Conservation (phyloP, 208 protist genomes). For the Crithidia thermophila region DNA sequence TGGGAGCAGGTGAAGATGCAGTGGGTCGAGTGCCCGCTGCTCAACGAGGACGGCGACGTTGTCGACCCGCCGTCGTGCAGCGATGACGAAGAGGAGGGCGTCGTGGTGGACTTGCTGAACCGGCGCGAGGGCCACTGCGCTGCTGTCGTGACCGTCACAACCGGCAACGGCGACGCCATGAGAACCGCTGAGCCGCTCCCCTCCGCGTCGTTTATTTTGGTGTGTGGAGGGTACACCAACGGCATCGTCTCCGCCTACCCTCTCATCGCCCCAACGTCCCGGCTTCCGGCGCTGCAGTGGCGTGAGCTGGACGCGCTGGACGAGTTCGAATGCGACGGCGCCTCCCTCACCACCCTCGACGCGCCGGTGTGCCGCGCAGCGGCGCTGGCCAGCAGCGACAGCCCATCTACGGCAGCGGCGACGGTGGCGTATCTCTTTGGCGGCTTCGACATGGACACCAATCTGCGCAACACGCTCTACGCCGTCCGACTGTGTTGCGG, state of each 20-base stretch:
- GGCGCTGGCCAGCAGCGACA: neutral
- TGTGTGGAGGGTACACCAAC: slow-evolving; percentile 65
- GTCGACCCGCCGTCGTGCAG: slow-evolving; percentile 23
- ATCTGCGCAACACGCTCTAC: slow-evolving; percentile 49
- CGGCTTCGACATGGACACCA: slow-evolving; percentile 53
- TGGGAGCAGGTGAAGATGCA: slow-evolving; percentile 31
- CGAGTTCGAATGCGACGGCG: slow-evolving; percentile 62
- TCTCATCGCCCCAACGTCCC: slow-evolving; percentile 29
- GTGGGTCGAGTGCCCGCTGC: slow-evolving; percentile 53
- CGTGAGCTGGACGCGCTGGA: slow-evolving; percentile 17
- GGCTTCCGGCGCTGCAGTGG: slow-evolving; percentile 46
- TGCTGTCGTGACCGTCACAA: slow-evolving; percentile 20
- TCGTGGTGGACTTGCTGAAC: slow-evolving; percentile 39
- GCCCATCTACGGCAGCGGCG: neutral
- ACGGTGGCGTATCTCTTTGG: slow-evolving; percentile 68
- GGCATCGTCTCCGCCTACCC: slow-evolving; percentile 47
- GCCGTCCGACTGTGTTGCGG: slow-evolving; percentile 4
- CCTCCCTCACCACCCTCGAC: slow-evolving; percentile 44
- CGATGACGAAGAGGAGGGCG: slow-evolving; percentile 35
- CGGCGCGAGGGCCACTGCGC: slow-evolving; percentile 76
- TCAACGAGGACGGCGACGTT: slow-evolving; percentile 13
- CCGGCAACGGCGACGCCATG: neutral
- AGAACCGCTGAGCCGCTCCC: neutral
- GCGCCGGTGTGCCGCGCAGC: neutral
- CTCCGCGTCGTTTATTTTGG: slow-evolving; percentile 44